These are phyloP conservation scores for Barnettozyma hawaiiensis DNA, from an alignment of 1,139 yeast genomes.

Conservation along the genomic window DNA sequence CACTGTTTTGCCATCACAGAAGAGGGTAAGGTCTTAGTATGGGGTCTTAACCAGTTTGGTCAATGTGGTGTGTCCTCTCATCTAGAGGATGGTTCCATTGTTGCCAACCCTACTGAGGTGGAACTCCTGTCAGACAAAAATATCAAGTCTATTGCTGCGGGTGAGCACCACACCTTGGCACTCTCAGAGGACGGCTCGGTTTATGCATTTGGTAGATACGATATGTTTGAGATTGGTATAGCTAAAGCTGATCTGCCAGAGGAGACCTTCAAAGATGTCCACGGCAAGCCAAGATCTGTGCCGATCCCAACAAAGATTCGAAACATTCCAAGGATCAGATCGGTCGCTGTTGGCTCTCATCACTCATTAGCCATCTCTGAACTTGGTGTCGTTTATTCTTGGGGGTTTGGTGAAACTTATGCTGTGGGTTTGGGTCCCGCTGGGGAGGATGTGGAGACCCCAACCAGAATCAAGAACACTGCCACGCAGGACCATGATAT, in stretches of 20 bases:
- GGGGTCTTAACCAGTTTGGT: constrained; percentile 97
- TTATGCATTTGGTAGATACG: constrained; percentile 84
- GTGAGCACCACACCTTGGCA: constrained; percentile 90
- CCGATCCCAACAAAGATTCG: constrained; percentile 74
- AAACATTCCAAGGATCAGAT: constrained; percentile 53
- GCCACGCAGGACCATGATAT: constrained; percentile 82
- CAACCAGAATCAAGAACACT: constrained; percentile 84
- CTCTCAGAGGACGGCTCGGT: constrained; percentile 66
- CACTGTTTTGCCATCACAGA: constrained; percentile 89
- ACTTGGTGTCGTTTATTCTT: constrained; percentile 82
- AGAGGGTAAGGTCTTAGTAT: constrained; percentile 64
- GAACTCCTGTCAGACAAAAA: constrained; percentile 50
- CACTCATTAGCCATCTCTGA: constrained; percentile 82
- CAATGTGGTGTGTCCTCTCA: constrained; percentile 79
- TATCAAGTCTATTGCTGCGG: constrained; percentile 70
- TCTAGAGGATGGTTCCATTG: constrained; percentile 76
- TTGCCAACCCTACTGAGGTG: constrained; percentile 72
- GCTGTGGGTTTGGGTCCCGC: constrained; percentile 93
- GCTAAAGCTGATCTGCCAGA: constrained; percentile 56
- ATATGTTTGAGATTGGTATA: constrained; percentile 89
- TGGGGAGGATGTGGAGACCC: constrained; percentile 82
- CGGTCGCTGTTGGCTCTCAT: constrained; percentile 81
- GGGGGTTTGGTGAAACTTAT: constrained; percentile 98
- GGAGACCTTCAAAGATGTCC: constrained; percentile 68
- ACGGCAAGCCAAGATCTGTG: constrained; percentile 80